phyloP scores from a whole-genome alignment of 257 asterid genomes.

The Craterostigma plantagineum region DNA sequence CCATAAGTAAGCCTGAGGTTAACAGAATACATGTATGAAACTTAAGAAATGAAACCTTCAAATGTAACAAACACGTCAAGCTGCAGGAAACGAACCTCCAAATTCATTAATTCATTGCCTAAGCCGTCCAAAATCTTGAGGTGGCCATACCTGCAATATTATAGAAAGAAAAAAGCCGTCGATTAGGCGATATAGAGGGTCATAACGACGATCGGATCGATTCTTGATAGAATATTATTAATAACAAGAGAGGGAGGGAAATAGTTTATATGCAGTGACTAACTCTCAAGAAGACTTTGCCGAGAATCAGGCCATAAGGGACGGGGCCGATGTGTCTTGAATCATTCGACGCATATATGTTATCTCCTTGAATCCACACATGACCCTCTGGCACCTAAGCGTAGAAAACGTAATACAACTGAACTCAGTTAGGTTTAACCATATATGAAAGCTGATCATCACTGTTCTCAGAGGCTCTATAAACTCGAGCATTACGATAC shows the following conservation, averaged over 20 bases:
- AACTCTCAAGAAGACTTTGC: constrained; percentile 59
- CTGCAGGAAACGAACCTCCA: too few species aligned
- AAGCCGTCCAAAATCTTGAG: constrained; percentile 56
- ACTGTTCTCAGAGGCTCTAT: too few species aligned
- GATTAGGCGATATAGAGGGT: not conserved
- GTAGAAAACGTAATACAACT: not conserved
- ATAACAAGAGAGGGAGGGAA: constrained; percentile 4
- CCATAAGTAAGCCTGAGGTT: too few species aligned
- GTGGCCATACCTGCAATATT: constrained; percentile 77
- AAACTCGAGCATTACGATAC: too few species aligned
- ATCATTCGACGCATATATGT: constrained; percentile 55
- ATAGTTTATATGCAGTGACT: not conserved
- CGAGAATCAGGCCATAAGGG: constrained; percentile 58
- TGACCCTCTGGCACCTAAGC: constrained; percentile 85
- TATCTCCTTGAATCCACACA: constrained; percentile 96
- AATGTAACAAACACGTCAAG: too few species aligned
- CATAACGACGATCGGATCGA: not conserved
- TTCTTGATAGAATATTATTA: not conserved
- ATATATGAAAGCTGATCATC: too few species aligned
- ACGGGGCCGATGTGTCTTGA: constrained; percentile 73
- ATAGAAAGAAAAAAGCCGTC: not conserved
- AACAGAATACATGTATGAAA: too few species aligned
- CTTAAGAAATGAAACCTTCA: too few species aligned
- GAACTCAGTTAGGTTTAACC: too few species aligned
- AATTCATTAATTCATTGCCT: constrained; percentile 9